Base-by-base conservation (phyloP, 2,329 filamentous ascomycete species). In the Cordyceps sp. region DNA sequence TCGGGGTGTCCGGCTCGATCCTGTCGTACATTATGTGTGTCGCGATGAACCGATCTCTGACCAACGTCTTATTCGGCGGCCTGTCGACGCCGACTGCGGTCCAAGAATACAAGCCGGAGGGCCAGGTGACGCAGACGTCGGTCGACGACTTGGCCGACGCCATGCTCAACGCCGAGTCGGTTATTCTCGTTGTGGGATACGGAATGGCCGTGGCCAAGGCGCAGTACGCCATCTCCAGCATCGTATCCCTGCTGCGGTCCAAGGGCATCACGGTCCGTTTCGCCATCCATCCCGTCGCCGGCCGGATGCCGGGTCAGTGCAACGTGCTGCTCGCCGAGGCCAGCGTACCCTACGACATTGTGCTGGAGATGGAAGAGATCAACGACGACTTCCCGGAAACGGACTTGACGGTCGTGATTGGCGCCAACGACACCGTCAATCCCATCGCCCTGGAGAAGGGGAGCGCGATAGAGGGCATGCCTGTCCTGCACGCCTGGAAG, bases 131-230 rank as follows among this genome's bases (percentile, higher is more conserved):
- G 0, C 75, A 82, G 48, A 86, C 79, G 0, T 79, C 67, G 4
- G 66, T 88, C 2, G 84, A 92, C 14, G 84, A 93, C 29, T 78
- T 81, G 0, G 79, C 80, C 2, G 82, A 92, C 19, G 66, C 73
- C 0, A 62, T 93, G 3, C 59, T 73, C 13, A 78, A 78, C 38
- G 77, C 83, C 0, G 82, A 93, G 46, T 85, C 68, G 29, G 82
- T 93, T 34, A 90, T 93, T 44, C 85, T 93, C 33, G 76, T 88
- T 2, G 84, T 93, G 5, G 85, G 85, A 1, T 93, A 93, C 44
- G 85, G 85, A 32, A 93, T 93, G 85, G 85, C 85, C 0, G 84
- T 93, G 2, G 84, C 85, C 8, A 93, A 93, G 54, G 84, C 85
- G 4, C 85, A 93, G 54, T 93, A 93, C 48, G 82, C 83, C 16